Evolutionary conservation across 2,329 filamentous ascomycete genomes (phyloP), one percentile per base, ranked within the genome.

Genomic region (Rhexocercosporidium sp.): DNA sequence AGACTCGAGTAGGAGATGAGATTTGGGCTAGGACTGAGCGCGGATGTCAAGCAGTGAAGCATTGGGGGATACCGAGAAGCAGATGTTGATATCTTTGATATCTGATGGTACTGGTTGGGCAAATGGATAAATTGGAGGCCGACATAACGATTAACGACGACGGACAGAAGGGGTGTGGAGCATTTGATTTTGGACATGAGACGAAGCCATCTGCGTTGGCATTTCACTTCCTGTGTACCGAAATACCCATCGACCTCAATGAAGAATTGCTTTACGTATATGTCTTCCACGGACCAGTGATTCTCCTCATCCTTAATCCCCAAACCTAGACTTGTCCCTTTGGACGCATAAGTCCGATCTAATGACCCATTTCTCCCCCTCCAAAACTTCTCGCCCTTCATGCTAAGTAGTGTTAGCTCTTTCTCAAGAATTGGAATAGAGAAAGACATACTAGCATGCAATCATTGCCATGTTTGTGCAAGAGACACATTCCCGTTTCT

Each of bases 331-430:
- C 53, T 66, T 69, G 25, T 71, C 88, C 69, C 85, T 81, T 70
- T 79, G 83, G 16, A 94, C 84, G 75, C 90, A 93, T 49, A 97
- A 79, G 82, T 97, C 94, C 70, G 91, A 96, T 71, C 94, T 84
- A 67, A 97, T 86, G 67, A 97, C 90, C 94, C 94, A 97, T 79
- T 97, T 97, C 81, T 97, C 93, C 11, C 94, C 94, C 49, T 86
- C 84, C 1, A 81, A 85, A 0, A 97, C 94, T 77, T 96, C 90
- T 66, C 87, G 85, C 0, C 94, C 94, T 79, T 97, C 94, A 78
- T 97, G 94, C 86, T 88, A 67, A 34, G 29, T 29, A 11, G 20
- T 47, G 49, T 72, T 51, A 73, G 62, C 47, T 44, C 22, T 11
- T 25, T 7, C 22, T 8, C 14, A 1, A 22, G n/a, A 5, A 9